Base-by-base conservation (phyloP, 2,329 filamentous ascomycete genomes). In the Ophiocordyceps australis region DNA sequence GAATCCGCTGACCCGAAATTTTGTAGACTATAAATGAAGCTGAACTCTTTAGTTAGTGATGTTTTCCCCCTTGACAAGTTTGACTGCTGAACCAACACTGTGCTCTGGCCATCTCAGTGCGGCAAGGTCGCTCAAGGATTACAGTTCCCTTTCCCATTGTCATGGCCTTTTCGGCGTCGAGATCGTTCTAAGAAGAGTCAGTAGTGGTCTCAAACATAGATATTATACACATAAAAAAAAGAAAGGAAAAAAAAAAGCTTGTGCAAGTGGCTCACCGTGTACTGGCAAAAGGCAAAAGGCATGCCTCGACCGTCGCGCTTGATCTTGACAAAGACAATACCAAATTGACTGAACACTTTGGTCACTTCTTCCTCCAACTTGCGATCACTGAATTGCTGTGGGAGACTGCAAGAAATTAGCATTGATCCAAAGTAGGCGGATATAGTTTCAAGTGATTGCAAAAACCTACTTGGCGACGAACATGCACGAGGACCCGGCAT, bases 241-340 rank as follows among this genome's bases (percentile, higher is more conserved):
- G n/a, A n/a, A n/a, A n/a, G n/a, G n/a, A n/a, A n/a, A n/a, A n/a
- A n/a, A n/a, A n/a, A n/a, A n/a, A n/a, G n/a, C n/a, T n/a, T n/a
- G n/a, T n/a, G n/a, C n/a, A n/a, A n/a, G n/a, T 17, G 16, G 5
- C 62, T 52, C 40, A 71, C 69, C 3, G 63, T 71, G 37, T 56
- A 76, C 37, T 75, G 71, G 14, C 59, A 61, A 35, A 75, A 75
- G 1, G 68, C 69, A 38, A 68, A 72, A 0, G 71, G 71, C 63
- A 74, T 72, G 20, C 62, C 53, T 10, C 45, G 45, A 9, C 30
- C 32, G 35, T 74, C 69, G 12, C 70, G 62, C 20, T 66, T 63
- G 30, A 76, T 69, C 50, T 75, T 74, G 33, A 73, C 61, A 32
- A 57, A 74, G 14, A 69, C 63, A 1, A 50, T 53, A 5, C 71